Percentiles rank a stretch among this genome's conserved stretches.
Conservation (phyloP, 352 stramenopile species). For the Phytopythium montanum region DNA sequence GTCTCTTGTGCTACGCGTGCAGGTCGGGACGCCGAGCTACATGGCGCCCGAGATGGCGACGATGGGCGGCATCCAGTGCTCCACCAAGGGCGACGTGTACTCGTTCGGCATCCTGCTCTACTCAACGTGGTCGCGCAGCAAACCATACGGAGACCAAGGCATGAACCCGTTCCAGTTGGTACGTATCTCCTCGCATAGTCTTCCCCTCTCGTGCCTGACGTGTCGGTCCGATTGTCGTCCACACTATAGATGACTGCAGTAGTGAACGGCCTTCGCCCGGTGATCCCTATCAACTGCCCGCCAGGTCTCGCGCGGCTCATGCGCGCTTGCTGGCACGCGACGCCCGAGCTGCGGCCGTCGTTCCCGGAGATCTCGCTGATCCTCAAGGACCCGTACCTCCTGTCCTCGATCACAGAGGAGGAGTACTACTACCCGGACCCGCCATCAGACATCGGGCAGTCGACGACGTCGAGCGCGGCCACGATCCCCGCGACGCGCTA, state of each 20-base stretch:
- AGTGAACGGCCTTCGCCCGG: slow-evolving; percentile 77
- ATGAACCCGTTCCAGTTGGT: slow-evolving; percentile 90
- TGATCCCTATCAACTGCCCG: slow-evolving; percentile 82
- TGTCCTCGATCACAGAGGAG: slow-evolving; percentile 52
- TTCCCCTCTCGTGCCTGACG: slow-evolving; percentile 2
- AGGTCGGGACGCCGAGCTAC: slow-evolving; percentile 87
- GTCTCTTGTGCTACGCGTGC: neutral
- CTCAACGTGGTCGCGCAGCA: slow-evolving; percentile 85
- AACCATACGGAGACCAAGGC: slow-evolving; percentile 86
- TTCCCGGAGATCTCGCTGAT: slow-evolving; percentile 81
- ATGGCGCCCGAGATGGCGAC: slow-evolving; percentile 91
- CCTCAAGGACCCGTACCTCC: slow-evolving; percentile 71
- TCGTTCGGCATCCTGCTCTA: slow-evolving; percentile 86
- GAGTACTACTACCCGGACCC: slow-evolving; percentile 46
- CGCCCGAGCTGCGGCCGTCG: slow-evolving; percentile 56
- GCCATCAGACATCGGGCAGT: slow-evolving; percentile 17
- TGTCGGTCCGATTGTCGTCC: slow-evolving; percentile 7
- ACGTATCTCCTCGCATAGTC: slow-evolving; percentile 6
- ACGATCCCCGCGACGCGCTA: slow-evolving; percentile 25
- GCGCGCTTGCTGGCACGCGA: slow-evolving; percentile 80
- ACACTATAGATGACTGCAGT: slow-evolving; percentile 75
- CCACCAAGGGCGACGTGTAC: slow-evolving; percentile 86
- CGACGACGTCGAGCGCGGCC: slow-evolving; percentile 31
- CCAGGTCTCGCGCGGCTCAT: slow-evolving; percentile 75
- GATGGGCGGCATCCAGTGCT: slow-evolving; percentile 85